A percentile compares a stretch with the other conserved stretches of the same genome.
phyloP scores from a whole-genome alignment of 305 asterid species.

The Rubia tinctorum region DNA sequence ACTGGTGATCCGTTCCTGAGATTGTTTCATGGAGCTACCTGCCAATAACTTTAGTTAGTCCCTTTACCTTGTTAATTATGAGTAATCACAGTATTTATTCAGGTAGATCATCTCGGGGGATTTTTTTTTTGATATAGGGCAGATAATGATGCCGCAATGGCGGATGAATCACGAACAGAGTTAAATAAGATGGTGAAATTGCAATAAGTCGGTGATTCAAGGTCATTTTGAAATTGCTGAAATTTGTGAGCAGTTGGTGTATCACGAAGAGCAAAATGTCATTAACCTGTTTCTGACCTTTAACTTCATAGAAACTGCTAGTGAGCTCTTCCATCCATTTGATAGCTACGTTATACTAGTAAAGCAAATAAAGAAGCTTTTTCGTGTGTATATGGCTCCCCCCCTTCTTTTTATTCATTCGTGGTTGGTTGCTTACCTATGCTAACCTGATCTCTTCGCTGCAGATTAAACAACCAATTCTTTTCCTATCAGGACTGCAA shows the following conservation, averaged over 20 bases:
- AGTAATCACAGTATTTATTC: not conserved
- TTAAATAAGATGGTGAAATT: not conserved
- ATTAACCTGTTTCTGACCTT: not conserved
- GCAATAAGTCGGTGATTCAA: not conserved
- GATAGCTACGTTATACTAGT: not conserved
- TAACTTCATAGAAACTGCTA: not conserved
- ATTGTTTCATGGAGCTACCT: not conserved
- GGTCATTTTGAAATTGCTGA: not conserved
- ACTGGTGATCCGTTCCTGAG: not conserved
- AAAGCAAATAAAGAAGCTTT: not conserved
- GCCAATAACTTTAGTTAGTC: not conserved
- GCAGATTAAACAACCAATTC: constrained; percentile 90
- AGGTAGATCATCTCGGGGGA: not conserved
- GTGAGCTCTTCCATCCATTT: not conserved
- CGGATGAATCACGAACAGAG: not conserved
- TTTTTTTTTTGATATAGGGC: not conserved
- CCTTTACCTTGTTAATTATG: not conserved
- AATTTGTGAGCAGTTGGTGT: not conserved
- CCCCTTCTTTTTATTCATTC: not conserved
- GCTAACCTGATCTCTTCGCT: constrained; percentile 19
- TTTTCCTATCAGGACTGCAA: constrained; percentile 89
- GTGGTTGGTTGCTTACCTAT: constrained; percentile 2
- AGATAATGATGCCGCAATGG: not conserved
- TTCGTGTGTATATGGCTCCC: not conserved
- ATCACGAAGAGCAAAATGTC: not conserved